These are phyloP conservation scores for Agrocybe chaxingu DNA, from an alignment of 768 basidiomycete species.

Conservation along the genomic window DNA sequence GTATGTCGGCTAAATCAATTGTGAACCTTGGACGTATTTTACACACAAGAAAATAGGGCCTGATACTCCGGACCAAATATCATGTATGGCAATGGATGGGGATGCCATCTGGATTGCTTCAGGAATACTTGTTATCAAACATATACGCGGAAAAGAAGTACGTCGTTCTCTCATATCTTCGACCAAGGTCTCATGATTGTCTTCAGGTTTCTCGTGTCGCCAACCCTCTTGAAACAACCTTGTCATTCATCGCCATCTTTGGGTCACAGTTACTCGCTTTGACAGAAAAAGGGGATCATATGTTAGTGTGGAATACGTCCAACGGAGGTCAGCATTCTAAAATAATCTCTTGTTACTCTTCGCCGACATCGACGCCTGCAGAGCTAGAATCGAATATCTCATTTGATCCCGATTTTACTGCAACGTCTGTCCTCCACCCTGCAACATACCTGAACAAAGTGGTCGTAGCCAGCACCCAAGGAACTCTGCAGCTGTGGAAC, in stretches of 20 bases:
- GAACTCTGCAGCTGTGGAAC: constrained; percentile 92
- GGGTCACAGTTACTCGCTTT: constrained; percentile 79
- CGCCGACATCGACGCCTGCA: constrained; percentile 21
- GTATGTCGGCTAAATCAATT: constrained; percentile 30
- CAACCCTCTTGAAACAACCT: constrained; percentile 59
- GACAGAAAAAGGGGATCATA: constrained; percentile 70
- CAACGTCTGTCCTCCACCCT: constrained; percentile 85
- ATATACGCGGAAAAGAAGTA: constrained; percentile 87
- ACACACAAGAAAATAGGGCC: constrained; percentile 55
- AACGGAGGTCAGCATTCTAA: constrained; percentile 45
- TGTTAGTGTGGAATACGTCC: constrained; percentile 76
- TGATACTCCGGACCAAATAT: constrained; percentile 71
- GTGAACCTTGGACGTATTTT: not conserved
- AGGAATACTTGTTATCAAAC: constrained; percentile 69
- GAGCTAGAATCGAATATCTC: constrained; percentile 66
- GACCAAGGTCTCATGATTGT: constrained; percentile 1
- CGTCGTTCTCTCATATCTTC: constrained; percentile 7
- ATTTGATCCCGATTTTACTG: constrained; percentile 83
- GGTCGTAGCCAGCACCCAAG: constrained; percentile 77
- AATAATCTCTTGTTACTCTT: not conserved
- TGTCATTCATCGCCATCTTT: constrained; percentile 74
- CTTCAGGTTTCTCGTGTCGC: constrained; percentile 51
- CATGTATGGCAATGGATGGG: constrained; percentile 76
- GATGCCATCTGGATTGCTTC: constrained; percentile 84
- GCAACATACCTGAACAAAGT: constrained; percentile 97